Evolutionary conservation across 768 basidiomycete species (phyloP).

Genomic region (Boletellus ananiceps): DNA sequence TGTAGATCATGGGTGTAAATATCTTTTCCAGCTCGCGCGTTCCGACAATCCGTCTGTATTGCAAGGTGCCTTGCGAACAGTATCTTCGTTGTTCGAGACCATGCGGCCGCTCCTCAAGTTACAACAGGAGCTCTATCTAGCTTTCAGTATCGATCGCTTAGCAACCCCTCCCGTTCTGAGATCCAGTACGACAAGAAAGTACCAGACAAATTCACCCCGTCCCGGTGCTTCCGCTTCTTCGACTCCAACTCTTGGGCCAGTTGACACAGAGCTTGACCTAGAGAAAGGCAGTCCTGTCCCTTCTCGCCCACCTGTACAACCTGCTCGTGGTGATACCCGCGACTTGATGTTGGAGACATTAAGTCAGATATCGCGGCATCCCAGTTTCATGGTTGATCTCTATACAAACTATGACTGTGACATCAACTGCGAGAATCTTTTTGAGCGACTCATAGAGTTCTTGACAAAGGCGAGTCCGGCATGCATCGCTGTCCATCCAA

Average conservation of each 20-base stretch:
- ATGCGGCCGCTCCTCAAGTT: slow-evolving; percentile 84
- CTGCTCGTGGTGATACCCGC: slow-evolving; percentile 82
- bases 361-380: slow-evolving; percentile 71
- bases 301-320: slow-evolving; percentile 58
- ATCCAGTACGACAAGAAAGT: slow-evolving; percentile 29
- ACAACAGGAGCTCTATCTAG: slow-evolving; percentile 92
- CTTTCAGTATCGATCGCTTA: slow-evolving; percentile 90
- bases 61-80: slow-evolving; percentile 75
- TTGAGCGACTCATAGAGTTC: slow-evolving; percentile 85
- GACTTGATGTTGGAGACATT: slow-evolving; percentile 89
- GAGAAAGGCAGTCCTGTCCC: slow-evolving; percentile 50
- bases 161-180: slow-evolving; percentile 48
- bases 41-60: slow-evolving; percentile 82
- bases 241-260: slow-evolving; percentile 40
- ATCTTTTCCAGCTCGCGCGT: slow-evolving; percentile 92
- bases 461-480: slow-evolving; percentile 64
- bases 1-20: slow-evolving; percentile 90
- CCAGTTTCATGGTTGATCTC: slow-evolving; percentile 92
- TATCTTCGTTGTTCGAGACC: slow-evolving; percentile 83
- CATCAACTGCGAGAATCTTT: slow-evolving; percentile 93
- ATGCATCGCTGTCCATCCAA: slow-evolving; percentile 1
- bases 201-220: slow-evolving; percentile 42
- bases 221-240: slow-evolving; percentile 47
- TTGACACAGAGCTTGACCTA: slow-evolving; percentile 35
- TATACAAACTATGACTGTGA: slow-evolving; percentile 98